Conservation (phyloP, 202 grass and related monocot genomes). For the Panicum hallii region DNA sequence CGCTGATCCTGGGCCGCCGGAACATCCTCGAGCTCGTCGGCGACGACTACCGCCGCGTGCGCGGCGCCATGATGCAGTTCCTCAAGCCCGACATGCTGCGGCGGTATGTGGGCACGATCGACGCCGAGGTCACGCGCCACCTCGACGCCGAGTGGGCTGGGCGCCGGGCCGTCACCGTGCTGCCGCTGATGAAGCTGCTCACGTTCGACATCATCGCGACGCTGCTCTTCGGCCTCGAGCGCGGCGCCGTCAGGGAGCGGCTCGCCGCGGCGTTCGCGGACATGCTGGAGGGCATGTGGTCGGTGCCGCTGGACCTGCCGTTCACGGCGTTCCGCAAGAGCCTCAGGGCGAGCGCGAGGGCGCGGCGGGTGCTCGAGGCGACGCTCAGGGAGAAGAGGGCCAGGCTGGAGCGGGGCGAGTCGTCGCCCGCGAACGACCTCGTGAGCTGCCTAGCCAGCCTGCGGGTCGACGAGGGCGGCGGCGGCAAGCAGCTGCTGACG, state of each 20-base stretch:
- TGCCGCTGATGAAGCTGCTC: constrained; percentile 50
- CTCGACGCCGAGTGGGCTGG: constrained; percentile 41
- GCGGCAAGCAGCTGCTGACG: constrained; percentile 17
- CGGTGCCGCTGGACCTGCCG: constrained; percentile 49
- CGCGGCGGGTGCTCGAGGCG: constrained; percentile 8
- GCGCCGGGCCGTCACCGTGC: constrained; percentile 17
- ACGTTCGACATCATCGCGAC: constrained; percentile 52
- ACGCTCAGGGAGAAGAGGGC: constrained; percentile 38
- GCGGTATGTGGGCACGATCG: constrained; percentile 51
- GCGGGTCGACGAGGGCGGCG: not conserved
- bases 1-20: constrained; percentile 45
- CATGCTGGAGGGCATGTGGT: constrained; percentile 48
- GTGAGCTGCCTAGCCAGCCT: constrained; percentile 51
- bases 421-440: constrained; percentile 40
- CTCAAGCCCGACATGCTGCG: constrained; percentile 60
- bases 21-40: constrained; percentile 54
- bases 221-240: constrained; percentile 52
- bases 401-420: constrained; percentile 31
- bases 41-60: constrained; percentile 53
- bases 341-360: constrained; percentile 40
- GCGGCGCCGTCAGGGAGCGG: not conserved
- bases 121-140: constrained; percentile 52
- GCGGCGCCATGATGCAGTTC: constrained; percentile 53
- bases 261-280: constrained; percentile 40
- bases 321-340: constrained; percentile 49